Evolutionary conservation across 192 early-diverging fungal species (phyloP).

Genomic region (Thamnidium elegans): DNA sequence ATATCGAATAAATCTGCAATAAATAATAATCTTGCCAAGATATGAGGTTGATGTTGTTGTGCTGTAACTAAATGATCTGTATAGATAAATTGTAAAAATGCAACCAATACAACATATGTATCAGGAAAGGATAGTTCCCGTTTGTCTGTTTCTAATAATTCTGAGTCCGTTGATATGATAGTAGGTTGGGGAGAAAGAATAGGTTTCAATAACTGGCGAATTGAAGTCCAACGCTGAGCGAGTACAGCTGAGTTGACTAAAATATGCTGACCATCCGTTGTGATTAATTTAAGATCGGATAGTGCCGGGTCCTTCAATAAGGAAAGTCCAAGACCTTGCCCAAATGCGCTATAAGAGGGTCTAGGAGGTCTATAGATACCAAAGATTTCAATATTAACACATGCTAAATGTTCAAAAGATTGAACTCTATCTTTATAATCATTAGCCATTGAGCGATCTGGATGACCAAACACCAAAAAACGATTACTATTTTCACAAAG

Average conservation of each 20-base stretch:
- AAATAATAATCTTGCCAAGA: conserved; percentile 60
- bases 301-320: conserved; percentile 48
- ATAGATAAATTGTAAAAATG: conserved; percentile 67
- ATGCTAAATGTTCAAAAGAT: conserved; percentile 69
- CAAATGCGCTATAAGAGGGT: conserved; percentile 45
- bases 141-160: conserved; percentile 12
- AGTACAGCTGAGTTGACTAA: conserved; percentile 53
- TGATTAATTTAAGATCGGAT: conserved; percentile 55
- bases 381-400: conserved; percentile 68
- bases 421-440: conserved; percentile 74
- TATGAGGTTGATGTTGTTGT: conserved; percentile 61
- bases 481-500: conserved; percentile 58
- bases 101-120: conserved; percentile 48
- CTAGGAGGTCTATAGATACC: conserved; percentile 58
- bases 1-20: conserved; percentile 60
- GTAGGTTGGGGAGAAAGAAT: neutral
- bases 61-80: conserved; percentile 62
- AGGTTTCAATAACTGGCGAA: neutral
- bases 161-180: conserved; percentile 8
- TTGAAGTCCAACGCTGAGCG: conserved; percentile 46
- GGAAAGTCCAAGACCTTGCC: conserved; percentile 56
- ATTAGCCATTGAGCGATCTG: conserved; percentile 61
- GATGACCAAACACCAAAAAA: conserved; percentile 70
- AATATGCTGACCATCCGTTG: conserved; percentile 45
- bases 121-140: conserved; percentile 37